Evolutionary conservation across 1,284 basidiomycete species (phyloP).

Genomic region (Naganishia sp.): DNA sequence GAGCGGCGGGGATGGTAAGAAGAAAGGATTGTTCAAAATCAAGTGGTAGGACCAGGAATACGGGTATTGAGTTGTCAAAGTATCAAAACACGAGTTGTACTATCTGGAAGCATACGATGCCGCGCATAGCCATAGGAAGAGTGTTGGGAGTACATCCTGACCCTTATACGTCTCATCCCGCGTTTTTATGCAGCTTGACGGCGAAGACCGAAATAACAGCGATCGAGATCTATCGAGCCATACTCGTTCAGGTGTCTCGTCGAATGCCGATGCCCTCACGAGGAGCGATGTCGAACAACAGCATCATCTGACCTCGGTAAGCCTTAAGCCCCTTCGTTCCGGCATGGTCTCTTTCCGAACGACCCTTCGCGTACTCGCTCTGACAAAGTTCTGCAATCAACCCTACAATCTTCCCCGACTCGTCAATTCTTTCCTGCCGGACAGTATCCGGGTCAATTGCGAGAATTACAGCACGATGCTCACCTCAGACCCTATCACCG

Average conservation of each 20-base stretch:
- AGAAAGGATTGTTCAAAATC: conserved; percentile 67
- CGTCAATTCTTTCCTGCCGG: not conserved
- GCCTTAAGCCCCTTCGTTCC: too few species aligned
- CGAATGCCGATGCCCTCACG: too few species aligned
- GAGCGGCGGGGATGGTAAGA: conserved; percentile 64
- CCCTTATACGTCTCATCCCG: too few species aligned
- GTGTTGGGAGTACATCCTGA: too few species aligned
- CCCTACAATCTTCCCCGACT: conserved; percentile 11
- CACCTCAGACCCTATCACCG: not conserved
- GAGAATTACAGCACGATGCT: conserved; percentile 18
- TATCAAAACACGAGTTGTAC: not conserved
- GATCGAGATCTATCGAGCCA: too few species aligned
- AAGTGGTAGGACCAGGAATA: conserved; percentile 37
- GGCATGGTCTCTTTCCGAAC: conserved; percentile 1
- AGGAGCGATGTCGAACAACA: too few species aligned
- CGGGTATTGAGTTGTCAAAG: conserved; percentile 2
- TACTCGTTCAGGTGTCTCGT: too few species aligned
- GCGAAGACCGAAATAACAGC: too few species aligned
- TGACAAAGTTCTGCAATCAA: conserved; percentile 13
- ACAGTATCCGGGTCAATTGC: conserved; percentile 1
- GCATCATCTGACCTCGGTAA: too few species aligned
- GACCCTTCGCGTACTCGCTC: conserved; percentile 6
- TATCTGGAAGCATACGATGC: not conserved
- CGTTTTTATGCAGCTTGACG: too few species aligned
- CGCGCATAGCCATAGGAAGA: not conserved